Conservation (phyloP, 257 asterid species). For the Eucommia ulmoides region DNA sequence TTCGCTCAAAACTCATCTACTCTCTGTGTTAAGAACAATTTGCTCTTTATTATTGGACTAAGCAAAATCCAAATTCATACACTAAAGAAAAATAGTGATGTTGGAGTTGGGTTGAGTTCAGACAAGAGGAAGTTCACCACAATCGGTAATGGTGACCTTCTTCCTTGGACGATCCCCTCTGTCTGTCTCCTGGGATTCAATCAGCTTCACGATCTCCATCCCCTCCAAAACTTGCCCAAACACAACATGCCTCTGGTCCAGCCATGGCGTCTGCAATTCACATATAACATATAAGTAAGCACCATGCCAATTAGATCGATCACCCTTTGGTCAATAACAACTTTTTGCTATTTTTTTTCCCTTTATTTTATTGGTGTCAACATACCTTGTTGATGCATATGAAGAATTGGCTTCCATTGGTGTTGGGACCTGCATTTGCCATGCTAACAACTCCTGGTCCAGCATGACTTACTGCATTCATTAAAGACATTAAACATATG, state of each 20-base stretch:
- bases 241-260: conserved; percentile 80
- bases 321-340: too few species aligned
- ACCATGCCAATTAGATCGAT: too few species aligned
- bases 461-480: conserved; percentile 63
- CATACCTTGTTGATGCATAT: conserved; percentile 85
- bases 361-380: too few species aligned
- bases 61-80: too few species aligned
- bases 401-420: conserved; percentile 98
- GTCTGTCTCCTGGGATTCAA: conserved; percentile 79
- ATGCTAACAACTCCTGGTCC: conserved; percentile 97
- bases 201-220: conserved; percentile 58
- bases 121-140: conserved; percentile 94
- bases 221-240: conserved; percentile 98
- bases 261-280: conserved; percentile 76
- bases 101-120: too few species aligned
- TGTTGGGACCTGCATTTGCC: conserved; percentile 98
- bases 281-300: background rate
- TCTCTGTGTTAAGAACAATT: too few species aligned
- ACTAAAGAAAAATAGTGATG: too few species aligned
- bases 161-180: conserved; percentile 82
- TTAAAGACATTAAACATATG: conserved; percentile 1
- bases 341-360: too few species aligned
- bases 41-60: too few species aligned
- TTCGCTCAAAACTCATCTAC: too few species aligned
- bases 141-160: conserved; percentile 82